These are phyloP conservation scores for Phaeosphaeriaceae sp. DNA, from an alignment of 2,329 filamentous ascomycete genomes.

Conservation along the genomic window DNA sequence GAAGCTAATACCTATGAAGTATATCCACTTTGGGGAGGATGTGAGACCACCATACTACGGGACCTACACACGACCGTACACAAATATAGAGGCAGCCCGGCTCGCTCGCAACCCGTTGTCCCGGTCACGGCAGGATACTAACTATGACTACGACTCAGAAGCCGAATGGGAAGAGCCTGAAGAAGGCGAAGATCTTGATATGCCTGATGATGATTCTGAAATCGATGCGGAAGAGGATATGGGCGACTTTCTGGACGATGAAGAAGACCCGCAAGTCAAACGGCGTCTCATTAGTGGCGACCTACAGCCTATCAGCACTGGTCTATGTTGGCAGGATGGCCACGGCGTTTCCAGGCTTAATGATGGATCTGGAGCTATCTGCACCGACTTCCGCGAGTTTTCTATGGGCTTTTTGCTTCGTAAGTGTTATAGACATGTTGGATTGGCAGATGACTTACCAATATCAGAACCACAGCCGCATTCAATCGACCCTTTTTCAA, in stretches of 20 bases:
- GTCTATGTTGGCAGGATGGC: constrained; percentile 80
- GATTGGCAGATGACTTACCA: constrained; percentile 14
- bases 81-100: constrained; percentile 52
- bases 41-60: constrained; percentile 73
- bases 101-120: constrained; percentile 61
- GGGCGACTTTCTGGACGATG: constrained; percentile 87
- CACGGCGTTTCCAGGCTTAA: constrained; percentile 50
- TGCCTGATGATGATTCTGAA: constrained; percentile 69
- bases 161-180: constrained; percentile 82
- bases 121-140: constrained; percentile 65
- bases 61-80: constrained; percentile 69
- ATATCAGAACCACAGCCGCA: constrained; percentile 53
- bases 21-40: constrained; percentile 66
- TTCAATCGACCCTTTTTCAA: constrained; percentile 85
- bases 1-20: constrained; percentile 66
- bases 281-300: constrained; percentile 67
- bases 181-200: constrained; percentile 69
- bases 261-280: constrained; percentile 67
- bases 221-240: constrained; percentile 83
- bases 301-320: constrained; percentile 77
- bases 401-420: constrained; percentile 77
- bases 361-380: constrained; percentile 53
- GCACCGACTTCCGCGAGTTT: constrained; percentile 64
- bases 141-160: constrained; percentile 88
- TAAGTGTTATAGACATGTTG: constrained; percentile 50